Base-by-base conservation (phyloP, 768 basidiomycete genomes). In the Lactarius quietus region DNA sequence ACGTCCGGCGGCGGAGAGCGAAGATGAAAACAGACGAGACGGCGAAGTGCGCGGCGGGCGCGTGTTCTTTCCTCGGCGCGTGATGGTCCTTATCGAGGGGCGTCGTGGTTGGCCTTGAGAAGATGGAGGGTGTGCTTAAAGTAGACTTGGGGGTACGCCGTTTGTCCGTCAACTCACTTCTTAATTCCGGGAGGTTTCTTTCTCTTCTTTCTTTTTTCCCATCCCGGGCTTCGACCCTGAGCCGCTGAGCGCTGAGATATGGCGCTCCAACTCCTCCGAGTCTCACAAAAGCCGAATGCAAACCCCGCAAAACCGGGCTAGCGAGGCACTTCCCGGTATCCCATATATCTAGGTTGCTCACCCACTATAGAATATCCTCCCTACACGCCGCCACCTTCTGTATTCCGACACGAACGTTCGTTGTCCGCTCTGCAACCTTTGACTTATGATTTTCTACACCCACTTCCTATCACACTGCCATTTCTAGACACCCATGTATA, bases 21-120 rank as follows among this genome's bases (percentile, higher is more conserved):
- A 33, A 33, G 72, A 72, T 41, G 71, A 72, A 38, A 61, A 64
- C 15, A 73, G 72, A 9, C 65, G 59, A 45, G 62, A 57, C 73
- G 75, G 20, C 28, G 72, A 67, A 57, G 63, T 63, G 35, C 64
- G 63, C 52, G 51, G 62, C 33, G 62, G 64, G 52, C 33, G 67
- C 23, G 68, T 68, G 38, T 74, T 89, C 8, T 77, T 91, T 35
- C 89, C 87, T 15, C 80, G 80, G 52, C 81, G 80, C 18, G 76
- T 89, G n/a, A 82, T 82, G 5, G 73, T 83, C 10, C 78, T 90
- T 53, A 84, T 90, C 63, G 80, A 81, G 54, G n/a, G 84, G 83
- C 4, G 79, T 89, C 31, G 87, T 89, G 66, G 76, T 80, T 43
- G 82, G 85, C 6, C 77, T 91, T 41, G 85, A 87, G 71, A 83